A percentile compares a stretch with the other conserved stretches of the same genome.
phyloP scores from a whole-genome alignment of 208 protist species.

The Strigomonas culicis region DNA sequence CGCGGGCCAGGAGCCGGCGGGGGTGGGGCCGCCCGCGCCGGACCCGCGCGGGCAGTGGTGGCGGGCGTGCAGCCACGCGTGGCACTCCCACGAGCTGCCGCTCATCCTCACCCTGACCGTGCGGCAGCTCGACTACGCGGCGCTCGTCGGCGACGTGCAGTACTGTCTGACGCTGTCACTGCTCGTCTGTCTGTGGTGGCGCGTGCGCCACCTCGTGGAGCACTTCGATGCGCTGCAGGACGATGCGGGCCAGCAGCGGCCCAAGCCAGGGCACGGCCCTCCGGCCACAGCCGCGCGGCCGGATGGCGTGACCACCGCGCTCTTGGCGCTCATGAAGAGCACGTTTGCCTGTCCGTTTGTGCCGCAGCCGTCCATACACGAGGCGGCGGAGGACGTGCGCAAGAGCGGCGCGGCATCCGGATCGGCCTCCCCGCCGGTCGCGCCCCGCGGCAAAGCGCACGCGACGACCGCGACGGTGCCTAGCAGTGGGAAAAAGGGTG shows the following conservation, averaged over 20 bases:
- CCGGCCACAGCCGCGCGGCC: too few relatives aligned
- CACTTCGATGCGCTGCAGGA: too few relatives aligned
- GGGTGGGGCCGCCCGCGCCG: too few relatives aligned
- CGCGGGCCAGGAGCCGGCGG: too few relatives aligned
- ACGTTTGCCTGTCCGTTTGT: background rate
- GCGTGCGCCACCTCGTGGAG: conserved; percentile 37
- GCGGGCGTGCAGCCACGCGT: conserved; percentile 56
- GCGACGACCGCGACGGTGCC: background rate
- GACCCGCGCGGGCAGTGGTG: conserved; percentile 66
- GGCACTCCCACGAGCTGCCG: conserved; percentile 47
- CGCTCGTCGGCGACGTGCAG: conserved; percentile 80
- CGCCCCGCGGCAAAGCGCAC: too few relatives aligned
- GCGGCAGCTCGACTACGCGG: conserved; percentile 66
- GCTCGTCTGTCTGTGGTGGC: conserved; percentile 80
- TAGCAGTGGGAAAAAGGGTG: background rate
- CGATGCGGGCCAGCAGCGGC: too few relatives aligned
- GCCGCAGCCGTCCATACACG: background rate
- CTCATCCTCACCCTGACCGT: conserved; percentile 53
- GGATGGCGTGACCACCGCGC: too few relatives aligned
- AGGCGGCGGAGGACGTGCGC: background rate
- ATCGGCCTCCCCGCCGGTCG: too few relatives aligned
- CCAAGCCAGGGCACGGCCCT: too few relatives aligned
- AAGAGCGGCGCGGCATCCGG: too few relatives aligned
- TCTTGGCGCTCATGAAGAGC: background rate
- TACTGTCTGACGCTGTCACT: conserved; percentile 75